These are phyloP conservation scores for Daldinia bambusicola DNA, from an alignment of 495 filamentous ascomycete species.

Conservation along the genomic window DNA sequence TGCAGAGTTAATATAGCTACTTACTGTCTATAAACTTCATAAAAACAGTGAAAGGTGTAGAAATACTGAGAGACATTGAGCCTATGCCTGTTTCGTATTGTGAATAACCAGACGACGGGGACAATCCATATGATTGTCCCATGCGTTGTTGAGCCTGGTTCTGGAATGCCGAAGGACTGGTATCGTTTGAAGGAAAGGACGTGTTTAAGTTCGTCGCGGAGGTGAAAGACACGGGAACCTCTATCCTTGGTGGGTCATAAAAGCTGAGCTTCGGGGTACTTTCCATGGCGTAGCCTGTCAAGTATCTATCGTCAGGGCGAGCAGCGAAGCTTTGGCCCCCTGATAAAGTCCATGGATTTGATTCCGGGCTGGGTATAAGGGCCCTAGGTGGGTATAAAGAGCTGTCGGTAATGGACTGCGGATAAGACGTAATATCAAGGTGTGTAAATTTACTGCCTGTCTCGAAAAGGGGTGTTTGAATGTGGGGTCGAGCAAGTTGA, in stretches of 20 bases:
- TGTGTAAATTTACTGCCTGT: slow-evolving; percentile 16
- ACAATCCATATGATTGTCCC: slow-evolving; percentile 1
- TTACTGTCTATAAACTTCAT: slow-evolving; percentile 30
- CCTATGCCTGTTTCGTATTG: neutral
- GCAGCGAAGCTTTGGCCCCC: neutral
- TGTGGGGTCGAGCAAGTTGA: slow-evolving; percentile 8
- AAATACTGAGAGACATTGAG: neutral
- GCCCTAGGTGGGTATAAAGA: slow-evolving; percentile 6
- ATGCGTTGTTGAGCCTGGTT: neutral
- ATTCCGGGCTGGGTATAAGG: neutral
- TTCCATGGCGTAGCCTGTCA: neutral
- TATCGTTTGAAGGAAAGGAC: neutral
- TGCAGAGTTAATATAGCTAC: neutral
- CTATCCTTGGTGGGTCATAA: neutral
- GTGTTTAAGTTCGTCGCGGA: neutral
- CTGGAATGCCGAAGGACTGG: neutral
- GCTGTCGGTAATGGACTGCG: slow-evolving; percentile 16
- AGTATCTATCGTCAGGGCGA: slow-evolving; percentile 4
- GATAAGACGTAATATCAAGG: slow-evolving; percentile 3
- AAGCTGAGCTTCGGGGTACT: neutral
- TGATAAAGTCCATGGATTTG: neutral
- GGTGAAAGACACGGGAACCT: neutral
- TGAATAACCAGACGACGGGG: neutral
- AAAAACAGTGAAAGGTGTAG: slow-evolving; percentile 15
- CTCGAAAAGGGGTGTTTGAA: slow-evolving; percentile 14